Evolutionary conservation across 495 filamentous ascomycete genomes (phyloP).

Genomic region (Xylaria venustula): DNA sequence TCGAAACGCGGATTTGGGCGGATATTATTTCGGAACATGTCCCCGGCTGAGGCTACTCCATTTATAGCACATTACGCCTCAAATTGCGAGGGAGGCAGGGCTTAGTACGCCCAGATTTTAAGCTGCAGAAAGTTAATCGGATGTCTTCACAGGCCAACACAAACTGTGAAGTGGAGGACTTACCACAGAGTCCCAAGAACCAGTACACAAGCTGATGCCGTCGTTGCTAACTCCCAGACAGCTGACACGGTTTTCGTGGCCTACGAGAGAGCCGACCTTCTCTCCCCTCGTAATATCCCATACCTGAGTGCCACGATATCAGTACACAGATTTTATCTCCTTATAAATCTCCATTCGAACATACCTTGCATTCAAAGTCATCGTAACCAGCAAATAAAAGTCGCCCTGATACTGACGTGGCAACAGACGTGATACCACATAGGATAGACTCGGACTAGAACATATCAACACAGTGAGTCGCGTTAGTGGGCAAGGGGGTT

Average conservation of each 20-base stretch:
- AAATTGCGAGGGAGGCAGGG: slow-evolving; percentile 20
- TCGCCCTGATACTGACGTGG: slow-evolving; percentile 94
- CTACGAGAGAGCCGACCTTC: slow-evolving; percentile 92
- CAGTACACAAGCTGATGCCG: slow-evolving; percentile 97
- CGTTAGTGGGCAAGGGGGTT: slow-evolving; percentile 6
- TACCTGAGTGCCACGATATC: slow-evolving; percentile 55
- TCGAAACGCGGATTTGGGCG: slow-evolving; percentile 42
- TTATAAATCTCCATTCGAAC: slow-evolving; percentile 16
- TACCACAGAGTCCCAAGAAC: slow-evolving; percentile 99
- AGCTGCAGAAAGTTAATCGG: slow-evolving; percentile 55
- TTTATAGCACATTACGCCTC: slow-evolving; percentile 26
- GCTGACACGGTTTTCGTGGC: slow-evolving; percentile 98
- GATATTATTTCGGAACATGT: slow-evolving; percentile 41
- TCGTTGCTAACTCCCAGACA: slow-evolving; percentile 98
- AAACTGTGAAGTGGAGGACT: slow-evolving; percentile 36
- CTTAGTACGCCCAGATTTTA: slow-evolving; percentile 79
- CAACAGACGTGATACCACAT: slow-evolving; percentile 97
- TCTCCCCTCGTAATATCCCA: slow-evolving; percentile 97
- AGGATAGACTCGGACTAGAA: slow-evolving; percentile 90
- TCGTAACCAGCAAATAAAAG: slow-evolving; percentile 97
- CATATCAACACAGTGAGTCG: too few relatives aligned
- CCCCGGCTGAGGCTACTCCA: slow-evolving; percentile 20
- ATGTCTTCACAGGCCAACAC: neutral
- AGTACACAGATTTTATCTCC: neutral
- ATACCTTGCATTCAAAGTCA: slow-evolving; percentile 99